These are phyloP conservation scores for Rossbeevera mucosa DNA, from an alignment of 768 basidiomycete species.

Conservation along the genomic window DNA sequence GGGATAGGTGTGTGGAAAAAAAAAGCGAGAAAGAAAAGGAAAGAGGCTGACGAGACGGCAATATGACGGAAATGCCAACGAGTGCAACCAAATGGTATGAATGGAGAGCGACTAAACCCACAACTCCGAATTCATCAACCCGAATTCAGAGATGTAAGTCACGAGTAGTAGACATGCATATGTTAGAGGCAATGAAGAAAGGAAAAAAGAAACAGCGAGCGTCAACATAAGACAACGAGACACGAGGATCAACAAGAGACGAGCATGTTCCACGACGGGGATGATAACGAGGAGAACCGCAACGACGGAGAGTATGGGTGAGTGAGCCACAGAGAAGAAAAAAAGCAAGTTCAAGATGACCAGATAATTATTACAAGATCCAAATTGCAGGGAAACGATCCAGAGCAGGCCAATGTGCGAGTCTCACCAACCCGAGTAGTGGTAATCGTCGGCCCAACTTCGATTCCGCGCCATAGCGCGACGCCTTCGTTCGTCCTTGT, in stretches of 20 bases:
- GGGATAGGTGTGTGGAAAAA: conserved; percentile 3
- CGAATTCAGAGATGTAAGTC: conserved; percentile 7
- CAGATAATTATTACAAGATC: not conserved
- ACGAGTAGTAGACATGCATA: conserved; percentile 10
- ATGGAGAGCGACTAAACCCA: conserved; percentile 7
- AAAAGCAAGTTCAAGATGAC: not conserved
- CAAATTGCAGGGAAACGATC: not conserved
- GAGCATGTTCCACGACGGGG: conserved; percentile 18
- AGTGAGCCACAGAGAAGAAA: not conserved
- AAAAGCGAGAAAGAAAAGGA: not conserved
- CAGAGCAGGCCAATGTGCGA: not conserved
- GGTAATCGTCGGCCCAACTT: conserved; percentile 68
- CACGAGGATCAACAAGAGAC: conserved; percentile 15
- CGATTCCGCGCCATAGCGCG: conserved; percentile 54
- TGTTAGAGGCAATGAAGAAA: conserved; percentile 3
- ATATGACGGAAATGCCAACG: conserved; percentile 11
- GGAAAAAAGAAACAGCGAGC: conserved; percentile 9
- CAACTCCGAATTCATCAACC: conserved; percentile 9
- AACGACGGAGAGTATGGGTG: conserved; percentile 10
- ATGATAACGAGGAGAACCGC: conserved; percentile 8
- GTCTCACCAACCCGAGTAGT: conserved; percentile 57
- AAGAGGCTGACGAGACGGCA: not conserved
- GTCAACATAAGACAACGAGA: conserved; percentile 7
- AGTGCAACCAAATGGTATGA: conserved; percentile 19
- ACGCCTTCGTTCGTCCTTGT: conserved; percentile 39